A percentile compares a stretch with the other conserved stretches of the same genome.
phyloP scores from a whole-genome alignment of 1,139 yeast species.

The Candida labiduridarum region DNA sequence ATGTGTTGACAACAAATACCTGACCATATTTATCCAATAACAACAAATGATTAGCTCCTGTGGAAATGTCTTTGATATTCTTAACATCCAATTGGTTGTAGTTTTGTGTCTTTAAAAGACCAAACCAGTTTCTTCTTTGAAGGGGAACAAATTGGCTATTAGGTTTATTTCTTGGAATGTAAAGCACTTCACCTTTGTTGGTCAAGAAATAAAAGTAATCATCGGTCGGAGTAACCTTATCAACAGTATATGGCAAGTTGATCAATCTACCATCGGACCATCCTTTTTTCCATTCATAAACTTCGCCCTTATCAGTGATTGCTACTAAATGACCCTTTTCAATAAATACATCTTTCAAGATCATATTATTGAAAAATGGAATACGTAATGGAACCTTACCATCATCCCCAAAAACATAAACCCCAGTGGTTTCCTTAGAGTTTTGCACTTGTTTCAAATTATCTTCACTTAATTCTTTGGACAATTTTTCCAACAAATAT shows the following conservation, averaged over 20 bases:
- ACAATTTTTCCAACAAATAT: slow-evolving; percentile 26
- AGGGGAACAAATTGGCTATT: slow-evolving; percentile 19
- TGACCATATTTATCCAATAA: slow-evolving; percentile 63
- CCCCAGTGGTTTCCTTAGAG: slow-evolving; percentile 33
- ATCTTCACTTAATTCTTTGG: slow-evolving; percentile 36
- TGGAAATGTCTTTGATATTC: slow-evolving; percentile 49
- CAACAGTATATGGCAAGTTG: slow-evolving; percentile 46
- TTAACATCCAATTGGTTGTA: slow-evolving; percentile 27
- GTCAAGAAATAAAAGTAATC: slow-evolving; percentile 61
- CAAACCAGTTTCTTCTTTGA: slow-evolving; percentile 27
- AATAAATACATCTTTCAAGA: slow-evolving; percentile 60
- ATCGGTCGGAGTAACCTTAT: slow-evolving; percentile 55
- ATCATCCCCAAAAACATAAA: slow-evolving; percentile 43
- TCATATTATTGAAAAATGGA: slow-evolving; percentile 62
- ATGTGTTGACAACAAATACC: slow-evolving; percentile 65
- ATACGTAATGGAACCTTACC: slow-evolving; percentile 61
- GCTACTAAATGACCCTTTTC: slow-evolving; percentile 54
- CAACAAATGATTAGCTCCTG: slow-evolving; percentile 71
- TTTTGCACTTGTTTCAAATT: slow-evolving; percentile 23
- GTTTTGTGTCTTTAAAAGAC: slow-evolving; percentile 17
- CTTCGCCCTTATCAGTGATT: slow-evolving; percentile 71
- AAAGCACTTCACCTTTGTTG: slow-evolving; percentile 52
- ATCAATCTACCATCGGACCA: slow-evolving; percentile 25
- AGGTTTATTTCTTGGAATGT: slow-evolving; percentile 44
- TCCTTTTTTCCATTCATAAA: slow-evolving; percentile 67